phyloP scores from a whole-genome alignment of 352 stramenopile genomes.

The Phytophthora ohioensis region DNA sequence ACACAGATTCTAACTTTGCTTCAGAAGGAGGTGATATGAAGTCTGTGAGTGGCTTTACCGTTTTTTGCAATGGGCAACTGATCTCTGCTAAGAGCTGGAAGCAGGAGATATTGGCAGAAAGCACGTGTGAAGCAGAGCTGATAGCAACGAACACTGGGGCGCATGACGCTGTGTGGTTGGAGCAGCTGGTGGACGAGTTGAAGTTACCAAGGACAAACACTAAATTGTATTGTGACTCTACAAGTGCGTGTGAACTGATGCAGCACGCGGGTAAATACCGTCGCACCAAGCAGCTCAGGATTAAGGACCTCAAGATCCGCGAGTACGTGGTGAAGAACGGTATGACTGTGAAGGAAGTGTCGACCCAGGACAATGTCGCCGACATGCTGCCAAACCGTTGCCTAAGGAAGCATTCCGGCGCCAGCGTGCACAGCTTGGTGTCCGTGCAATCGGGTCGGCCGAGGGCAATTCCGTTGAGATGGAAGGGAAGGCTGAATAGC shows the following conservation, averaged over 20 bases:
- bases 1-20: too few relatives aligned
- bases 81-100: too few relatives aligned
- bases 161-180: slow-evolving; percentile 13
- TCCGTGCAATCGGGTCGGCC: background rate
- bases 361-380: background rate
- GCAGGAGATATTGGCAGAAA: too few relatives aligned
- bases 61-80: too few relatives aligned
- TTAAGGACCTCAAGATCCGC: slow-evolving; percentile 17
- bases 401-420: background rate
- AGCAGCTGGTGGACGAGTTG: slow-evolving; percentile 25
- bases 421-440: background rate
- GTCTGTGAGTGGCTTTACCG: too few relatives aligned
- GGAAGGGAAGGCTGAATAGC: background rate
- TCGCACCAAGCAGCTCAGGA: slow-evolving; percentile 22
- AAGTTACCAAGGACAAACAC: slow-evolving; percentile 9
- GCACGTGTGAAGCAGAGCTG: too few relatives aligned
- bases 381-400: background rate
- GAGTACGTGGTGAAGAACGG: background rate
- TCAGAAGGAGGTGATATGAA: too few relatives aligned
- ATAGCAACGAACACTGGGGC: too few relatives aligned
- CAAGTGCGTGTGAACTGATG: slow-evolving; percentile 24
- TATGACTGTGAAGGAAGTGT: background rate
- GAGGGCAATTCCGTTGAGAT: background rate
- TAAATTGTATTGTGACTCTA: slow-evolving; percentile 18
- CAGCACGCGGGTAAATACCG: slow-evolving; percentile 21